Evolutionary conservation across 345 rosid genomes (phyloP), one percentile per base, ranked within the genome.

Genomic region (Triadica sebifera): DNA sequence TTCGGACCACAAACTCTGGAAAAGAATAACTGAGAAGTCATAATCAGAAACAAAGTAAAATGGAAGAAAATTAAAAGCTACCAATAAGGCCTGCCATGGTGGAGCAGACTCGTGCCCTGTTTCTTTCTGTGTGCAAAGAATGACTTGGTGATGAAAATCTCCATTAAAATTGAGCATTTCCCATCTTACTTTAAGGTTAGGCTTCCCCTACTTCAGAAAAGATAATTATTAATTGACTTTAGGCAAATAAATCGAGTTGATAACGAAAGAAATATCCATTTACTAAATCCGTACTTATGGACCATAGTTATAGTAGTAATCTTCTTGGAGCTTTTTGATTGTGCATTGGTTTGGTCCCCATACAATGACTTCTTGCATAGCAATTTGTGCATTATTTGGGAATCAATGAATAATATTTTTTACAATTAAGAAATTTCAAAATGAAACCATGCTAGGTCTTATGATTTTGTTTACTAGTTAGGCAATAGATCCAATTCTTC

Each of bases 21-120:
- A 78, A 70, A 29, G 34, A 52, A 80, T 25, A 38, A 71, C 53
- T 70, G 81, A 70, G 15, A 52, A 51, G 85, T 75, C 87, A 66
- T 29, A 63, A 52, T 85, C 82, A 45, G 47, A 55, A 55, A 25
- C 34, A 77, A 64, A 72, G 84, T 24, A 39, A 78, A 61, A 6
- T 65, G 22, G 47, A 50, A 12, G 71, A n/a, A 29, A 60, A 24
- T 3, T 20, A 74, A 69, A 70, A 65, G 22, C 37, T 59, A 16
- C 72, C 25, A 22, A 25, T 29, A 58, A 76, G 78, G 70, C 78
- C 78, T 66, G 78, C 58, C 12, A 70, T 71, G 77, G 81, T 78
- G 85, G 80, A 76, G 83, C 80, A 75, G 65, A 69, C 55, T 55
- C 25, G 29, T 12, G 6, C 62, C 64, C 38, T 52, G 2, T 68